Conservation (phyloP, 2,329 filamentous ascomycete species). For the Stagonosporopsis tanaceti region DNA sequence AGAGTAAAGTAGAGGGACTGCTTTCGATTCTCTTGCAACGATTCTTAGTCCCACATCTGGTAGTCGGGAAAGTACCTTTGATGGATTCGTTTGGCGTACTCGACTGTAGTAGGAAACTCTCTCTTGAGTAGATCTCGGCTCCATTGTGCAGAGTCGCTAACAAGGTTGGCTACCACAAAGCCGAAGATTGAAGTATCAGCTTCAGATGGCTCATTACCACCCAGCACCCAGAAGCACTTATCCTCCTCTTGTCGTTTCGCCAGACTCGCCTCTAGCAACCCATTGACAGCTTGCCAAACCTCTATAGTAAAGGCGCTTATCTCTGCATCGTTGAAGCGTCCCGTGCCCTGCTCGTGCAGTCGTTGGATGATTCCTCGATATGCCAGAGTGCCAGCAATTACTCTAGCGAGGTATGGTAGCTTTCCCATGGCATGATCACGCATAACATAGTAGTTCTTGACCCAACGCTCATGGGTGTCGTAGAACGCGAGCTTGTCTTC, state of each 20-base stretch:
- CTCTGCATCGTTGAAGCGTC: slow-evolving; percentile 61
- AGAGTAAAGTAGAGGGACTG: neutral
- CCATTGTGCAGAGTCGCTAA: slow-evolving; percentile 61
- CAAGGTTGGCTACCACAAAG: slow-evolving; percentile 62
- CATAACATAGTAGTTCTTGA: slow-evolving; percentile 67
- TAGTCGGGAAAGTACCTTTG: slow-evolving; percentile 67
- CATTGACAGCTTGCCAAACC: slow-evolving; percentile 63
- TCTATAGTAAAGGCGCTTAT: slow-evolving; percentile 56
- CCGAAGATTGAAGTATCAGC: slow-evolving; percentile 66
- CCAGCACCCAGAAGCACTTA: slow-evolving; percentile 66
- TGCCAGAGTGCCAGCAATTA: slow-evolving; percentile 60
- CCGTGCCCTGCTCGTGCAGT: slow-evolving; percentile 66
- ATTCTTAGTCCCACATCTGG: slow-evolving; percentile 44
- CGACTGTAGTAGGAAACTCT: slow-evolving; percentile 58
- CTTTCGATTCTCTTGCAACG: neutral
- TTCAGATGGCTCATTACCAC: slow-evolving; percentile 63
- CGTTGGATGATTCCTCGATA: slow-evolving; percentile 55
- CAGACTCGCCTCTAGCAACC: slow-evolving; percentile 51
- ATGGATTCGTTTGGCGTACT: slow-evolving; percentile 67
- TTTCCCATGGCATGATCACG: slow-evolving; percentile 59
- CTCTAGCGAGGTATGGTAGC: slow-evolving; percentile 61
- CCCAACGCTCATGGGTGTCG: slow-evolving; percentile 63
- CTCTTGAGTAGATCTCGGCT: slow-evolving; percentile 56
- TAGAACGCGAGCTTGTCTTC: slow-evolving; percentile 70
- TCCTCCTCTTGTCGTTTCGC: slow-evolving; percentile 35